Base-by-base conservation (phyloP, 1,284 basidiomycete species). In the Irpex sp. region DNA sequence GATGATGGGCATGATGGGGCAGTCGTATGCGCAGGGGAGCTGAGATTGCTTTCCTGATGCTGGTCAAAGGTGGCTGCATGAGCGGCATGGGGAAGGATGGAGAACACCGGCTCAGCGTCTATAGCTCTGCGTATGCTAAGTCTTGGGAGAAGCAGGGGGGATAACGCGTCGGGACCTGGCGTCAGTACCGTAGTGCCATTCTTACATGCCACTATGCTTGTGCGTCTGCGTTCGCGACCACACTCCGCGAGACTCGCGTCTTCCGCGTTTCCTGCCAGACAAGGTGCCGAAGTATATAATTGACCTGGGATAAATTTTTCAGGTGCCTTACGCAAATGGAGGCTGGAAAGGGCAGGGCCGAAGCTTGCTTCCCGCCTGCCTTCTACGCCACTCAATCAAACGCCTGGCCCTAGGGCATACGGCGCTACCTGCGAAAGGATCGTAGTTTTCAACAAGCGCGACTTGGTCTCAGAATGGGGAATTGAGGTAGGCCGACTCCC, bases 361-460 rank as follows among this genome's bases (percentile, higher is more conserved):
- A 79, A 75, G 37, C 56, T 57, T 11, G 39, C 43, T 17, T 35
- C 55, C 17, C 60, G 35, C 36, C 36, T 51, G 19, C 17, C n/a
- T 39, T 31, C 53, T 26, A 26, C 8, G 31, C 21, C 26, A 9
- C 7, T 6, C 11, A 55, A 21, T 33, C 19, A 33, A 21, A 31
- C 53, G 31, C 53, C 26, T 8, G 53, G 9, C 33, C 21, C 53
- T 6, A 55, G 33, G 59, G 26, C 62, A 7, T 64, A 60, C 26
- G 72, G 72, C 26, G 74, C 75, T 60, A 78, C 86, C 57, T 90
- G 91, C 69, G 90, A 95, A 76, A 90, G 92, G 59, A 83, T 99
- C 47, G 87, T 99, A 50, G 92, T 98, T 4, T 87, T 98, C 70
- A 97, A 94, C 69, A 98, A 98, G 79, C 84, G 90, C 49, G 97